Evolutionary conservation across 2,329 filamentous ascomycete species (phyloP).

Genomic region (Fusarium proliferatum): DNA sequence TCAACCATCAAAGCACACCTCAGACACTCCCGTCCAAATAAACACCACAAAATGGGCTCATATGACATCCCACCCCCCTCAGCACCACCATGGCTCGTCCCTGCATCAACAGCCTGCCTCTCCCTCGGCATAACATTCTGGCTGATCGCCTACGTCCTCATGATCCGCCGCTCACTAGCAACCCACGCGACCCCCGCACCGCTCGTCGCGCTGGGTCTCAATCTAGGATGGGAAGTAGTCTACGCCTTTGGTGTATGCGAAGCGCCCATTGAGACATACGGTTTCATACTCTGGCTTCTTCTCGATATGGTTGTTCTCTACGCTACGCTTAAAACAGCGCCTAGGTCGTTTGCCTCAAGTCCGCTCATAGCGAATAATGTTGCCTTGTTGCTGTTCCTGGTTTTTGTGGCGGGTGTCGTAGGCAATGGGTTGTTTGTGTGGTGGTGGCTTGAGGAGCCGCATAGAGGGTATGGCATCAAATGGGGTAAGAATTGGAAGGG

Average conservation of each 20-base stretch:
- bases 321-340: constrained; percentile 56
- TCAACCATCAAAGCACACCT: neutral
- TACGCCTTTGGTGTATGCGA: constrained; percentile 61
- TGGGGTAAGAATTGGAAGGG: constrained; percentile 58
- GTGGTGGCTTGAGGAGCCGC: constrained; percentile 60
- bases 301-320: constrained; percentile 62
- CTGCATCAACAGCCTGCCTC: constrained; percentile 50
- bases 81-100: constrained; percentile 53
- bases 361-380: constrained; percentile 57
- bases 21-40: neutral
- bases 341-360: constrained; percentile 55
- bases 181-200: constrained; percentile 63
- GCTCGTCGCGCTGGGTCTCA: constrained; percentile 59
- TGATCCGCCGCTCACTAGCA: constrained; percentile 57
- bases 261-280: constrained; percentile 54
- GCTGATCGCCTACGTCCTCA: constrained; percentile 59
- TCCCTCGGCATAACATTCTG: constrained; percentile 54
- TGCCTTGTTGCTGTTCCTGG: constrained; percentile 49
- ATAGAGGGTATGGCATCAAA: constrained; percentile 55
- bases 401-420: constrained; percentile 52
- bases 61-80: constrained; percentile 52
- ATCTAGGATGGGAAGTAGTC: constrained; percentile 64
- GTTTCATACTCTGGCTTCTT: constrained; percentile 61
- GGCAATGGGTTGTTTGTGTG: constrained; percentile 56
- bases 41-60: constrained; percentile 50